These are phyloP conservation scores for Penicillium sumatraense DNA, from an alignment of 2,329 filamentous ascomycete species.

Conservation along the genomic window DNA sequence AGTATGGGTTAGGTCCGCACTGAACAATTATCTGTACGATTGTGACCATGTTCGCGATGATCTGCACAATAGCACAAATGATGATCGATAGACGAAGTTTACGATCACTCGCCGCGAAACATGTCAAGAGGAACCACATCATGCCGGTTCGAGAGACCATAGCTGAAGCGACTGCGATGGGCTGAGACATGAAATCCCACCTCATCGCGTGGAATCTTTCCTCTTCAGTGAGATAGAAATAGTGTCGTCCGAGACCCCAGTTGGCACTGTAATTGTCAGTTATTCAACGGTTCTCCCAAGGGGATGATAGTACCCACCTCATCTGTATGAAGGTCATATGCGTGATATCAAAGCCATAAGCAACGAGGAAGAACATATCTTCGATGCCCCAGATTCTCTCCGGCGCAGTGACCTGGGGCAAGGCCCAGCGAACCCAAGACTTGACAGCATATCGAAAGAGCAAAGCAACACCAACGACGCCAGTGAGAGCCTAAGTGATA, in stretches of 20 bases:
- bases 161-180: conserved; percentile 34
- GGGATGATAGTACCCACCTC: conserved; percentile 26
- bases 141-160: conserved; percentile 43
- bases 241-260: conserved; percentile 39
- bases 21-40: conserved; percentile 42
- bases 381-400: conserved; percentile 40
- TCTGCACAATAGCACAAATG: conserved; percentile 36
- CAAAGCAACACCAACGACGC: conserved; percentile 24
- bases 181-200: conserved; percentile 27
- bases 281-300: no score
- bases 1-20: conserved; percentile 41
- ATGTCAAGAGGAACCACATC: conserved; percentile 43
- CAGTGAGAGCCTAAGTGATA: conserved; percentile 22
- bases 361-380: conserved; percentile 36
- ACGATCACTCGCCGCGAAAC: conserved; percentile 36
- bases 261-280: conserved; percentile 24
- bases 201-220: conserved; percentile 35
- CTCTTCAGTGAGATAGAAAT: conserved; percentile 31
- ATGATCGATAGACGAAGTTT: conserved; percentile 37
- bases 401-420: conserved; percentile 38
- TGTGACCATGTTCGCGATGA: conserved; percentile 38
- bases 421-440: conserved; percentile 36
- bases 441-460: conserved; percentile 32
- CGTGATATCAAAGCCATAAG: conserved; percentile 35
- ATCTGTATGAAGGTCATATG: conserved; percentile 39